phyloP scores from a whole-genome alignment of 306 rosid genomes.

The Myrica gale region DNA sequence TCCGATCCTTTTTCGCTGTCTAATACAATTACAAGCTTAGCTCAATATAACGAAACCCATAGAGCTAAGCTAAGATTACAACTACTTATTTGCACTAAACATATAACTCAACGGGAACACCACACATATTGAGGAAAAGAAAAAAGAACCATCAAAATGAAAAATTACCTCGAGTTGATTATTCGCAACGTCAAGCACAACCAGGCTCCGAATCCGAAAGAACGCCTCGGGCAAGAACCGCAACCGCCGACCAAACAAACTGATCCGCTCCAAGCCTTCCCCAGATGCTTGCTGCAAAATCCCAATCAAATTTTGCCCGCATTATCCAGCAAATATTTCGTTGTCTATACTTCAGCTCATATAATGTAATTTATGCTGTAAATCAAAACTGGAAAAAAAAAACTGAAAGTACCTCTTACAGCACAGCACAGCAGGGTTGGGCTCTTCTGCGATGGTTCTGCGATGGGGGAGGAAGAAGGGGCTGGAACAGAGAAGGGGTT shows the following conservation, averaged over 20 bases:
- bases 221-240: no score
- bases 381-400: no score
- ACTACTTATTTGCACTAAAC: neutral
- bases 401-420: no score
- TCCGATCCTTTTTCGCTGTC: neutral
- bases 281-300: slow-evolving; percentile 65
- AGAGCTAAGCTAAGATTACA: neutral
- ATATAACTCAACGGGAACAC: neutral
- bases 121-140: neutral
- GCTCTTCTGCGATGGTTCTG: no score
- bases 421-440: no score
- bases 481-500: no score
- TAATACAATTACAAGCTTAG: neutral
- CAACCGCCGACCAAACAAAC: slow-evolving; percentile 51
- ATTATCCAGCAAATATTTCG: no score
- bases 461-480: no score
- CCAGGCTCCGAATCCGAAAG: slow-evolving; percentile 53
- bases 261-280: slow-evolving; percentile 52
- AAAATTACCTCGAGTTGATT: slow-evolving; percentile 66
- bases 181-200: slow-evolving; percentile 55
- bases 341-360: no score
- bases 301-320: slow-evolving; percentile 28
- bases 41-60: neutral
- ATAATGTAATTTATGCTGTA: no score
- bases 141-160: neutral